Evolutionary conservation across 805 yeast genomes (phyloP).

Genomic region (Saccharomyces jurei): DNA sequence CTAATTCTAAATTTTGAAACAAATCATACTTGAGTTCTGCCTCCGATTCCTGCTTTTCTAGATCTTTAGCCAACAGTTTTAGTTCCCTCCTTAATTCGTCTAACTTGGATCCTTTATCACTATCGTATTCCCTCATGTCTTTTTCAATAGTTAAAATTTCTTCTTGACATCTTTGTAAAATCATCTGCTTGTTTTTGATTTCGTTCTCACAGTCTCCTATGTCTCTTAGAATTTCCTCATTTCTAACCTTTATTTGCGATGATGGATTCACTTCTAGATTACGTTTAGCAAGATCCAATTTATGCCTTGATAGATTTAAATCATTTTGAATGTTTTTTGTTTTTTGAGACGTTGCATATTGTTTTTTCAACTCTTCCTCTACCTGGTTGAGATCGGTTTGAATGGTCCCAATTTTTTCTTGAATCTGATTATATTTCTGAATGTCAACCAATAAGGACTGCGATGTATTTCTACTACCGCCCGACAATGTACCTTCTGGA

Average conservation of each 20-base stretch:
- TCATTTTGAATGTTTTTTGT: slow-evolving; percentile 54
- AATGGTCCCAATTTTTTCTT: slow-evolving; percentile 33
- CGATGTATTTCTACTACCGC: slow-evolving; percentile 71
- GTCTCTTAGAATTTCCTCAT: slow-evolving; percentile 39
- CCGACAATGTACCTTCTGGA: slow-evolving; percentile 92
- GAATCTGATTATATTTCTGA: slow-evolving; percentile 51
- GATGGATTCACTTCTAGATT: slow-evolving; percentile 50
- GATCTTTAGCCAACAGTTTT: slow-evolving; percentile 31
- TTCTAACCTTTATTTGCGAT: slow-evolving; percentile 45
- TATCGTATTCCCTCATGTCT: slow-evolving; percentile 75
- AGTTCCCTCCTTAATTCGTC: slow-evolving; percentile 53
- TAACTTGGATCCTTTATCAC: slow-evolving; percentile 74
- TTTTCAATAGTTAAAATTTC: slow-evolving; percentile 52
- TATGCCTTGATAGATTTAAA: slow-evolving; percentile 49
- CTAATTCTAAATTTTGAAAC: slow-evolving; percentile 60
- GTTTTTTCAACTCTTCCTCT: slow-evolving; percentile 34
- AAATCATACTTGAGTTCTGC: slow-evolving; percentile 42
- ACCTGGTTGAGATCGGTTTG: slow-evolving; percentile 38
- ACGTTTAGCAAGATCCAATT: slow-evolving; percentile 46
- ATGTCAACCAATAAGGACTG: slow-evolving; percentile 55
- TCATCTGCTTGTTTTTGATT: slow-evolving; percentile 32
- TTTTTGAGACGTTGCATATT: slow-evolving; percentile 37
- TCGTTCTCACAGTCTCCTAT: slow-evolving; percentile 35
- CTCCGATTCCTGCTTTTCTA: slow-evolving; percentile 31
- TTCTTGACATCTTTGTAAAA: slow-evolving; percentile 26